A percentile compares a stretch with the other conserved stretches of the same genome.
phyloP scores from a whole-genome alignment of 2,329 filamentous ascomycete species.

The Zymoseptoria crescenta region DNA sequence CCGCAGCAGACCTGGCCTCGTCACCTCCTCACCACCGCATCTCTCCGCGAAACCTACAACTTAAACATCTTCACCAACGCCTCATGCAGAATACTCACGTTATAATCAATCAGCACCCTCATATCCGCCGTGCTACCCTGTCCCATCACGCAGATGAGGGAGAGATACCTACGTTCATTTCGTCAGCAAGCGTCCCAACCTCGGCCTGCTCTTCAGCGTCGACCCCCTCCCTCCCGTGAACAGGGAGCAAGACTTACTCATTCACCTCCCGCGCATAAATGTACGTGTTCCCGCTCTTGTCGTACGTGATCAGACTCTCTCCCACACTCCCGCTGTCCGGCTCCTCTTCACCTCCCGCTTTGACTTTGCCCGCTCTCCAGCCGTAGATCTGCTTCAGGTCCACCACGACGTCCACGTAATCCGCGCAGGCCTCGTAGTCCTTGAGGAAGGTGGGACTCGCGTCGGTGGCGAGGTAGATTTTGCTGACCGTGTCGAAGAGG shows the following conservation, averaged over 20 bases:
- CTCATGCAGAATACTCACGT: conserved; percentile 73
- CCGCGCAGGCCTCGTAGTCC: conserved; percentile 95
- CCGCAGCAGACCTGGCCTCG: no score
- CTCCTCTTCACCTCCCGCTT: conserved; percentile 3
- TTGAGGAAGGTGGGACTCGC: conserved; percentile 88
- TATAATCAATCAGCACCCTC: conserved; percentile 79
- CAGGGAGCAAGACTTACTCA: conserved; percentile 45
- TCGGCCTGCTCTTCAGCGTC: not conserved
- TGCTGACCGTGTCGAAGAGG: conserved; percentile 92
- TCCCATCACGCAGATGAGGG: conserved; percentile 78
- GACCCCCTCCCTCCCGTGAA: no score
- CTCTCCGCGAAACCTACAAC: conserved; percentile 6
- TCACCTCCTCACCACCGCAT: not conserved
- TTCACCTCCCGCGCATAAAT: conserved; percentile 61
- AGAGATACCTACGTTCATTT: conserved; percentile 52
- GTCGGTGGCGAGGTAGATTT: conserved; percentile 97
- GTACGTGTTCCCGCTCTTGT: conserved; percentile 50
- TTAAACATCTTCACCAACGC: conserved; percentile 69
- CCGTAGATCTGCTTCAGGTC: conserved; percentile 95
- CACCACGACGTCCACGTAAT: conserved; percentile 97
- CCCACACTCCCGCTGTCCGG: conserved; percentile 24
- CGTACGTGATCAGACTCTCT: conserved; percentile 56
- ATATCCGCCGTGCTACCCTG: conserved; percentile 73
- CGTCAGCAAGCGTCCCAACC: conserved; percentile 8
- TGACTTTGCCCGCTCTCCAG: conserved; percentile 40